These are phyloP conservation scores for Pichia sp. DNA, from an alignment of 1,139 yeast genomes.

Conservation along the genomic window DNA sequence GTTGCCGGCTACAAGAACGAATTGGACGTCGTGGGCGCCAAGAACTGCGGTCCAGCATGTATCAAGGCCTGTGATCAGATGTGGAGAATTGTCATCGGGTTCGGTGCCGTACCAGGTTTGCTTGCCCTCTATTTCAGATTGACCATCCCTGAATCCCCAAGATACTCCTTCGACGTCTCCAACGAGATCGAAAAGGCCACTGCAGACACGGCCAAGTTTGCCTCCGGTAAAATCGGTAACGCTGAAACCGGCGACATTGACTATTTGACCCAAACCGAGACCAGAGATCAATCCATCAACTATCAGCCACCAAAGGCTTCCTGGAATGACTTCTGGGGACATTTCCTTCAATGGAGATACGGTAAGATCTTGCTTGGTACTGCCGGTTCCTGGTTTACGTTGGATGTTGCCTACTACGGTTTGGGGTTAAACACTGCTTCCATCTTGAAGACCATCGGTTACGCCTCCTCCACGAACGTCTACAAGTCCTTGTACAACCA, in stretches of 20 bases:
- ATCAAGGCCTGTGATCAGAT: slow-evolving; percentile 78
- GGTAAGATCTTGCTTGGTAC: slow-evolving; percentile 86
- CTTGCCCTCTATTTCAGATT: slow-evolving; percentile 83
- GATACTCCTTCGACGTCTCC: slow-evolving; percentile 74
- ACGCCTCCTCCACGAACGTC: slow-evolving; percentile 59
- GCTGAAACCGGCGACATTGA: slow-evolving; percentile 37
- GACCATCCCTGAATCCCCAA: slow-evolving; percentile 91
- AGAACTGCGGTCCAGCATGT: slow-evolving; percentile 58
- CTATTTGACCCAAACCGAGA: slow-evolving; percentile 36
- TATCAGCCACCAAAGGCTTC: slow-evolving; percentile 56
- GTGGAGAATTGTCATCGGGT: slow-evolving; percentile 89
- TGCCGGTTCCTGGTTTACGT: slow-evolving; percentile 93
- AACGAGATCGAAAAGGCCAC: slow-evolving; percentile 64
- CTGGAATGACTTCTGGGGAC: slow-evolving; percentile 55
- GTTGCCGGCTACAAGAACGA: slow-evolving; percentile 68
- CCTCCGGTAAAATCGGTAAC: slow-evolving; percentile 44
- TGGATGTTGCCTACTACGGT: slow-evolving; percentile 95
- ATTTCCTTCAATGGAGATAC: slow-evolving; percentile 86
- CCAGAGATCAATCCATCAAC: slow-evolving; percentile 33
- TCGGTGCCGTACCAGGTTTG: slow-evolving; percentile 85
- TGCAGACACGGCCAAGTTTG: slow-evolving; percentile 49
- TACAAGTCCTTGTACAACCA: slow-evolving; percentile 65
- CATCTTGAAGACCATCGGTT: slow-evolving; percentile 82
- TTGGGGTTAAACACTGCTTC: slow-evolving; percentile 74
- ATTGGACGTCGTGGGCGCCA: slow-evolving; percentile 48